These are phyloP conservation scores for Angomonas ambiguus DNA, from an alignment of 208 protist genomes.

Conservation along the genomic window DNA sequence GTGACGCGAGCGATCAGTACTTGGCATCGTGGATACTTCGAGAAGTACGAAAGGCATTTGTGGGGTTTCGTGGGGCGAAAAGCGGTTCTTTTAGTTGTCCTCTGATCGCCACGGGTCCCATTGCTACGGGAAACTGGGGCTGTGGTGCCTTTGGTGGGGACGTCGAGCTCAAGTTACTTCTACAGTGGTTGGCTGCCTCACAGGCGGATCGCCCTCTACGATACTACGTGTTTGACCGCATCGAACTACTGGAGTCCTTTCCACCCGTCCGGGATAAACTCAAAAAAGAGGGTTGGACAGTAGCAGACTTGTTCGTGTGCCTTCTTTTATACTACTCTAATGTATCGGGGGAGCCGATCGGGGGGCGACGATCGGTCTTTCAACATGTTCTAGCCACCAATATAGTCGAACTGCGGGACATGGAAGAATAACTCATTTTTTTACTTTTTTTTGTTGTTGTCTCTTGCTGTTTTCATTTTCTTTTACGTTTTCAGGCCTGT, in stretches of 20 bases:
- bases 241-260: conserved; percentile 14
- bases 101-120: conserved; percentile 15
- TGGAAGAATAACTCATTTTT: neutral
- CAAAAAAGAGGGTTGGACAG: conserved; percentile 27
- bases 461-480: neutral
- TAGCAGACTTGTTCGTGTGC: conserved; percentile 27
- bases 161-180: conserved; percentile 71
- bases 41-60: conserved; percentile 87
- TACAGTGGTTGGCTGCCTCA: conserved; percentile 83
- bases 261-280: conserved; percentile 25
- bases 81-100: neutral
- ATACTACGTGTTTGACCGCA: conserved; percentile 49
- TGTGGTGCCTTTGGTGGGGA: conserved; percentile 89
- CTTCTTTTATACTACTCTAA: conserved; percentile 21
- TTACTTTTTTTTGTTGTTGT: neutral
- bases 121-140: conserved; percentile 89
- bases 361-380: neutral
- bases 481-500: too few relatives aligned
- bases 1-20: conserved; percentile 42
- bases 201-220: conserved; percentile 33
- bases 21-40: conserved; percentile 23
- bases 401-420: neutral
- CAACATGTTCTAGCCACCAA: neutral
- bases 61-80: conserved; percentile 43
- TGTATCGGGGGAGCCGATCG: neutral